A percentile compares a stretch with the other conserved stretches of the same genome.
phyloP scores from a whole-genome alignment of 73 alveolate genomes.

The Paramecium primaurelia region DNA sequence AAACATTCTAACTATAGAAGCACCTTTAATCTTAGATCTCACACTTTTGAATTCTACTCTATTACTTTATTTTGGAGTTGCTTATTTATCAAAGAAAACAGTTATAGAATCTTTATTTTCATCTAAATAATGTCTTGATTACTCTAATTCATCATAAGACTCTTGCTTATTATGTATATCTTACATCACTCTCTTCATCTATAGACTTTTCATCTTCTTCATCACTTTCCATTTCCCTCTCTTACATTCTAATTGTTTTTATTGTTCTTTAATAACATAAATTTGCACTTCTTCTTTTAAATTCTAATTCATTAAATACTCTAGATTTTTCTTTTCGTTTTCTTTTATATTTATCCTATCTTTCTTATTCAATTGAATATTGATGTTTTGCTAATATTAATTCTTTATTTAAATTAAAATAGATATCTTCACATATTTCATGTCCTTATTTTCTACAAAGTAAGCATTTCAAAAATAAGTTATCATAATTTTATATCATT shows the following conservation, averaged over 20 bases:
- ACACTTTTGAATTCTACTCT: not conserved
- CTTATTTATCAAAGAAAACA: not conserved
- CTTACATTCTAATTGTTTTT: not conserved
- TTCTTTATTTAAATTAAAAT: not conserved
- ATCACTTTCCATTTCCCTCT: not conserved
- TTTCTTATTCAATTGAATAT: not conserved
- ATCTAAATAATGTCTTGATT: not conserved
- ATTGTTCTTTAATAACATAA: not conserved
- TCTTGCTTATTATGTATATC: not conserved
- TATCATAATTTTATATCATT: not conserved
- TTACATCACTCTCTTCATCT: not conserved
- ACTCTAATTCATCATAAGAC: constrained; percentile 35
- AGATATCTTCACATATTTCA: constrained; percentile 6
- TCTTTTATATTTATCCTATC: not conserved
- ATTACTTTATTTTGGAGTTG: not conserved
- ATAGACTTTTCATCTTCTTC: not conserved
- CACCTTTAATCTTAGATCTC: not conserved
- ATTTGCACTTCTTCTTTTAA: not conserved
- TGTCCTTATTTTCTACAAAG: constrained; percentile 19
- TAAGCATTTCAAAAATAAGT: not conserved
- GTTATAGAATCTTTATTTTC: not conserved
- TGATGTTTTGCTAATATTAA: not conserved
- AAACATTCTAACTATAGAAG: constrained; percentile 1
- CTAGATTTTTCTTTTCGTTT: not conserved
- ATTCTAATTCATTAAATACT: not conserved